Base-by-base conservation (phyloP, 1,284 basidiomycete species). In the Hemileia vastatrix region DNA sequence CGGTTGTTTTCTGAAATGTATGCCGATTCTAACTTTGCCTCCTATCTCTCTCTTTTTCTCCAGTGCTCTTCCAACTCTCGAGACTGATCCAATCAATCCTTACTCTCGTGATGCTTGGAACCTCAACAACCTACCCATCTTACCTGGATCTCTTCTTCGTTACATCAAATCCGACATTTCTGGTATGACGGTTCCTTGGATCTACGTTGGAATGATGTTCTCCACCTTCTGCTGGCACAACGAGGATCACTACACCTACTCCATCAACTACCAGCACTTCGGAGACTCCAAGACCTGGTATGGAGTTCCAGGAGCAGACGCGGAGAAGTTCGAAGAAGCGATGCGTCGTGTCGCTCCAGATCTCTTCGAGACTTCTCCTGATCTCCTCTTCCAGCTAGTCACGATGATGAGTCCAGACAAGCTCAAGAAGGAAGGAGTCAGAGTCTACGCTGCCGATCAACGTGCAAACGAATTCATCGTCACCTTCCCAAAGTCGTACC, bases 191-290 rank as follows among this genome's bases (percentile, higher is more conserved):
- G 91, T 97, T 3, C 95, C 95, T 4, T 98, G 95, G 95, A 95
- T 92, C 60, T 98, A 98, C 76, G 91, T 98, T 64, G 94, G 94
- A 54, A 98, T 98, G 94, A 83, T 93, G 48, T 97, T 98, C 77
- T 95, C 93, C 9, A 94, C 95, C 1, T 98, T 98, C 77, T 97
- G 94, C 77, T 98, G 94, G 94, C 94, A 98, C 78, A 98, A 97
- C 76, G 94, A 98, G 84, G 94, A 98, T 78, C 94, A 97, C 78
- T 95, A 94, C 77, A 97, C 93, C 13, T 97, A 94, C 77, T 91
- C 68, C 49, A 70, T 73, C 65, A 73, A 73, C 55, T 72, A 71
- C 55, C 70, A 72, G 57, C 94, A 97, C 76, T 96, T 90, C 89
- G 94, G 95, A 36, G 93, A 95, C 76, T 95, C 94, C 51, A 98